These are phyloP conservation scores for Acanthamoeba rhysodes DNA, from an alignment of 208 protist species.

Conservation along the genomic window DNA sequence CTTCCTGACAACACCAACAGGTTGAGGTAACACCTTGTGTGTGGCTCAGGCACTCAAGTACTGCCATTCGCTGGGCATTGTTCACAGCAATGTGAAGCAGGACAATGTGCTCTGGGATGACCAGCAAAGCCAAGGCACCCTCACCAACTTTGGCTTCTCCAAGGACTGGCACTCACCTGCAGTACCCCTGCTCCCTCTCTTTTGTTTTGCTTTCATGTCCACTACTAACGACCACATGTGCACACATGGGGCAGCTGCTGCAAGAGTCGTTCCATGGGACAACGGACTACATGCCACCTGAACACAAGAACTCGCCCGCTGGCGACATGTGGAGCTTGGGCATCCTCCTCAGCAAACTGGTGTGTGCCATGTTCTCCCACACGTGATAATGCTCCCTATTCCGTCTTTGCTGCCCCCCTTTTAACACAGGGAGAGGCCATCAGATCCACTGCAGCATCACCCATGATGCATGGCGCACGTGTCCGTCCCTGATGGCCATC, in stretches of 20 bases:
- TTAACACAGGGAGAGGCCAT: too few species aligned
- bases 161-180: not conserved
- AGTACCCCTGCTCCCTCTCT: not conserved
- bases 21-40: not conserved
- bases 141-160: conserved; percentile 15
- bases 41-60: not conserved
- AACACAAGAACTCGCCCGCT: not conserved
- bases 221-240: not conserved
- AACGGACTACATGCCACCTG: not conserved
- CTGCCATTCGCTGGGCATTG: not conserved
- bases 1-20: too few species aligned
- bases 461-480: too few species aligned
- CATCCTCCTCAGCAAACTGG: conserved; percentile 11
- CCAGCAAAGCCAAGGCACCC: not conserved
- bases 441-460: too few species aligned
- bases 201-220: too few species aligned
- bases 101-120: not conserved
- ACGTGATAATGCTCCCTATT: not conserved
- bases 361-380: not conserved
- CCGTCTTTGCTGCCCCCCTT: too few species aligned
- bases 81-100: not conserved
- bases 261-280: not conserved
- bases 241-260: not conserved
- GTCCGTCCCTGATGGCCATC: too few species aligned
- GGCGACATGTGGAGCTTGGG: conserved; percentile 30